These are phyloP conservation scores for Zasmidium citrigriseum DNA, from an alignment of 2,329 filamentous ascomycete genomes.

Conservation along the genomic window DNA sequence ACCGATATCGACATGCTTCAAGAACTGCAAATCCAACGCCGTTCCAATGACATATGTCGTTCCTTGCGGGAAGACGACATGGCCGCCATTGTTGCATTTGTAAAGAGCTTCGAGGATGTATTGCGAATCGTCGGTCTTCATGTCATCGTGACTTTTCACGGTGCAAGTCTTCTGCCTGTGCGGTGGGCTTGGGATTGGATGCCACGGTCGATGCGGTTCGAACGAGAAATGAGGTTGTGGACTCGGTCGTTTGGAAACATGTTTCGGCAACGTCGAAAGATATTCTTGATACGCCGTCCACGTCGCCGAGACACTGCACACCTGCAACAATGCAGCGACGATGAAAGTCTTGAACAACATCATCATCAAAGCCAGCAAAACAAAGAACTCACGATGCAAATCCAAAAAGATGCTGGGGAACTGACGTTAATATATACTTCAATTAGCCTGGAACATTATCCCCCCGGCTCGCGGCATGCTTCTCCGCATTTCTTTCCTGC, in stretches of 20 bases:
- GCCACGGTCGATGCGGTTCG: conserved; percentile 38
- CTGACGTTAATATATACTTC: not conserved
- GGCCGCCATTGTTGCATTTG: conserved; percentile 64
- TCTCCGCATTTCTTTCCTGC: not conserved
- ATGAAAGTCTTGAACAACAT: not conserved
- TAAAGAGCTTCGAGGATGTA: conserved; percentile 58
- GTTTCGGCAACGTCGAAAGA: conserved; percentile 19
- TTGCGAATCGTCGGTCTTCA: conserved; percentile 51
- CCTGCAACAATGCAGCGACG: conserved; percentile 9
- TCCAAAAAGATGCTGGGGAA: not conserved
- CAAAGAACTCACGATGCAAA: not conserved
- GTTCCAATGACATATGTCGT: conserved; percentile 63
- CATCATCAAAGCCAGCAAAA: too few species aligned
- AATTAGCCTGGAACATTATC: not conserved
- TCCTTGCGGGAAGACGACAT: conserved; percentile 59
- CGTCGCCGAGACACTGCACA: conserved; percentile 18
- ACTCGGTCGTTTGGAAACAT: conserved; percentile 24
- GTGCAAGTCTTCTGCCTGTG: conserved; percentile 40
- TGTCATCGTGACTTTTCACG: conserved; percentile 40
- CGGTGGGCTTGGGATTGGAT: conserved; percentile 37
- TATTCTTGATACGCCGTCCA: conserved; percentile 34
- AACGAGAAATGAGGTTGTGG: conserved; percentile 36
- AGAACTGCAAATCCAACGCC: conserved; percentile 65
- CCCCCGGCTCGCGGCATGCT: not conserved
- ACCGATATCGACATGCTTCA: conserved; percentile 64